Base-by-base conservation (phyloP, 148 eudicot species). In the Chenopodium formosanum region DNA sequence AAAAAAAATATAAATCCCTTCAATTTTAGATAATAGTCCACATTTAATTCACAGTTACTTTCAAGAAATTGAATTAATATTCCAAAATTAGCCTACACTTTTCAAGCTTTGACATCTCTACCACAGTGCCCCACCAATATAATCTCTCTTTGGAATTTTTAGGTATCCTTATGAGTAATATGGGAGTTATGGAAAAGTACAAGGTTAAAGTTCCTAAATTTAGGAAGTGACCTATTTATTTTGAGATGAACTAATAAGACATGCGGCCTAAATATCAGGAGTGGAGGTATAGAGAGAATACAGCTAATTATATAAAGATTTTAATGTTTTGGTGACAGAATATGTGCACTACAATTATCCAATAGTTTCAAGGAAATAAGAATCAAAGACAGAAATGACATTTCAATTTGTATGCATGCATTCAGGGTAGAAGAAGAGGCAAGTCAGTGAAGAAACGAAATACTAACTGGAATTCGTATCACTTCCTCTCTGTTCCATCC, bases 401-500 rank as follows among this genome's bases (percentile, higher is more conserved):
- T 34, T 6, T 46, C 58, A 73, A 9, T 73, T 23, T 12, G 32
- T 46, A n/a, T 47, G 76, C 32, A 56, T 70, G 76, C 58, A 73
- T 62, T 62, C 65, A 22, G 25, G 65, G 60, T 56, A 12, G 65
- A 22, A 22, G 4, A 22, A 9, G 6, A 68, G 34, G 53, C 62
- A 60, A 27, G 13, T 46, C 72, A 32, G 73, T 50, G 37, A 62
- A 56, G 83, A 84, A 75, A 27, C 22, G 74, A 47, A 70, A 78
- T 44, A 88, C 94, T 88, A 71, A 92, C 97, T 6, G 94, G 97
- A 71, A 91, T 88, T 44, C 89, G 88, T 82, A 92, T 88, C 40
- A 87, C 91, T 86, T 92, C 96, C 66, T 91, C 89, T 79, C 96
- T 88, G 62, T 85, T 85, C 96, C 96, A 92, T 86, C 94, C 96